Evolutionary conservation across 2,329 filamentous ascomycete genomes (phyloP).

Genomic region (Trichoderma atroviride): DNA sequence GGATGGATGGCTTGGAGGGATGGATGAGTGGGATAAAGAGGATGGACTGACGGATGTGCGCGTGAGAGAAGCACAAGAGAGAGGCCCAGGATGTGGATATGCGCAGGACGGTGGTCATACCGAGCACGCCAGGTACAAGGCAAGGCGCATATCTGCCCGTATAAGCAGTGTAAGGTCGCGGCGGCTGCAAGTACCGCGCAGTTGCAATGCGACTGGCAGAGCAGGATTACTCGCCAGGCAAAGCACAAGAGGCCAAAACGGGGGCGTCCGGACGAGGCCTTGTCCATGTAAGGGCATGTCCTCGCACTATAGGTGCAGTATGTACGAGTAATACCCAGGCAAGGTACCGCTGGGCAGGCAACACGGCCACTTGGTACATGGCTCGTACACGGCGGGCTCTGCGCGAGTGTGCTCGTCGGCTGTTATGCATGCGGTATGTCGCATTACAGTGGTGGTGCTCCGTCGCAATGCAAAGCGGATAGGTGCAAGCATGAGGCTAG

Average conservation of each 20-base stretch:
- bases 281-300: conserved; percentile 8
- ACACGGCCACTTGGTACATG: too few species aligned
- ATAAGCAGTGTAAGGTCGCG: background rate
- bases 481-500: conserved; percentile 20
- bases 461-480: conserved; percentile 8
- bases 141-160: background rate
- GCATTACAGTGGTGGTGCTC: background rate
- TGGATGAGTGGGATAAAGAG: conserved; percentile 12
- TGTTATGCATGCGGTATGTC: conserved; percentile 22
- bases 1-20: conserved; percentile 11
- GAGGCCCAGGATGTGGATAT: conserved; percentile 20
- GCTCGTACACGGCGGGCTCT: background rate
- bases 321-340: conserved; percentile 6
- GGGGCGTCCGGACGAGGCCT: conserved; percentile 18
- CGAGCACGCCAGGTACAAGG: conserved; percentile 23
- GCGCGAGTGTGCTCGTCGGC: conserved; percentile 12
- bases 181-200: conserved; percentile 4
- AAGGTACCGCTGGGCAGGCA: background rate
- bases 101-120: conserved; percentile 23
- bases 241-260: background rate
- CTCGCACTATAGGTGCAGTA: too few species aligned
- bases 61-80: conserved; percentile 17
- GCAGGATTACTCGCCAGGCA: background rate
- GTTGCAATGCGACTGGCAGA: background rate
- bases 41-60: conserved; percentile 20